Percentiles rank a stretch among this genome's conserved stretches.
phyloP scores from a whole-genome alignment of 2,329 filamentous ascomycete species.

The Corynespora cassiicola region DNA sequence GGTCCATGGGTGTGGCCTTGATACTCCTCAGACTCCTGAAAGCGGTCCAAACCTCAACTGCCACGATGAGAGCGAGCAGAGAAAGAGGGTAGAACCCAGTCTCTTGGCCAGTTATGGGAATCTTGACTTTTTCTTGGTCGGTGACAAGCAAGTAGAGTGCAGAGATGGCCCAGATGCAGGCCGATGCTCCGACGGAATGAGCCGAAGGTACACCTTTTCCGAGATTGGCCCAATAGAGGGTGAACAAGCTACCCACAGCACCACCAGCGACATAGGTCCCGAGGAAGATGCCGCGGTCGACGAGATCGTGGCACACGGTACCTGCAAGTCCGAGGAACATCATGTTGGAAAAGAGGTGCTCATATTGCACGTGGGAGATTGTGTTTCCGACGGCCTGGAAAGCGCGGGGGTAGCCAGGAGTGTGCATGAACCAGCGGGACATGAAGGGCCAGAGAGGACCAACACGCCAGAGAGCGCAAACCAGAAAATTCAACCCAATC shows the following conservation, averaged over 20 bases:
- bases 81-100: slow-evolving; percentile 38
- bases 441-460: slow-evolving; percentile 70
- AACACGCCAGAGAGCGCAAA: slow-evolving; percentile 67
- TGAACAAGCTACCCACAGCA: slow-evolving; percentile 35
- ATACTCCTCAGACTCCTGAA: slow-evolving; percentile 11
- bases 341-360: slow-evolving; percentile 69
- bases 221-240: slow-evolving; percentile 42
- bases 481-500: slow-evolving; percentile 64
- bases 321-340: slow-evolving; percentile 70
- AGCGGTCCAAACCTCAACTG: slow-evolving; percentile 29
- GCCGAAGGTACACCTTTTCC: slow-evolving; percentile 31
- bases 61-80: slow-evolving; percentile 33
- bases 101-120: slow-evolving; percentile 35
- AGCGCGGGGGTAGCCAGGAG: slow-evolving; percentile 64
- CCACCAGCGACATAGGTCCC: slow-evolving; percentile 43
- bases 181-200: slow-evolving; percentile 40
- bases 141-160: slow-evolving; percentile 39
- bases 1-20: too few relatives aligned
- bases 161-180: slow-evolving; percentile 41
- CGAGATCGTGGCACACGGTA: slow-evolving; percentile 47
- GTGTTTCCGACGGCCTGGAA: slow-evolving; percentile 67
- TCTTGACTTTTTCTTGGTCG: slow-evolving; percentile 34
- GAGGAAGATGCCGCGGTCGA: slow-evolving; percentile 42
- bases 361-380: slow-evolving; percentile 71
- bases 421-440: slow-evolving; percentile 64